Conservation (phyloP, 1,284 basidiomycete species). For the Hemileia vastatrix region DNA sequence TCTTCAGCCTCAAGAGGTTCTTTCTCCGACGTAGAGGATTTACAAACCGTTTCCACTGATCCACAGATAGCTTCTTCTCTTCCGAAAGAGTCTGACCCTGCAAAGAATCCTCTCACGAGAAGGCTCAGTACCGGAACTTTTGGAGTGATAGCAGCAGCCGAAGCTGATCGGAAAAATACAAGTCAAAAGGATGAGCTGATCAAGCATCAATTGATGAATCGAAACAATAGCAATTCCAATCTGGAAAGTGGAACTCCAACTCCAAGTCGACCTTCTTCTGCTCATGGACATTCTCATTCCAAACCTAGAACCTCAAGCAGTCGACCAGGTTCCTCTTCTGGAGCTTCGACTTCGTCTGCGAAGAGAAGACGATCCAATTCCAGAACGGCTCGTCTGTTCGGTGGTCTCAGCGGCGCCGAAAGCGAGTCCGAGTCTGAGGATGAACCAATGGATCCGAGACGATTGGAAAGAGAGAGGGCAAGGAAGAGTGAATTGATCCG, state of each 20-base stretch:
- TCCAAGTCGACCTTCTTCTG: neutral
- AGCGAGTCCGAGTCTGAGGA: conserved; percentile 8
- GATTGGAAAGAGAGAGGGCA: conserved; percentile 26
- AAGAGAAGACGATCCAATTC: neutral
- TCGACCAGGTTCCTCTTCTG: neutral
- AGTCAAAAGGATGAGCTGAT: no score
- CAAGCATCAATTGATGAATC: neutral
- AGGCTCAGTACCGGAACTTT: no score
- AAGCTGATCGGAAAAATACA: no score
- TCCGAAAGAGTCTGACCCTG: neutral
- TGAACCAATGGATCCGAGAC: neutral
- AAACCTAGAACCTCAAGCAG: neutral
- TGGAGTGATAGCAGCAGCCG: no score
- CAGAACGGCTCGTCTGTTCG: neutral
- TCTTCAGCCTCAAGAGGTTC: neutral
- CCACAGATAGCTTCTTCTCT: neutral
- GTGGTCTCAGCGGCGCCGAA: neutral
- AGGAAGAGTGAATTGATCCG: conserved; percentile 36
- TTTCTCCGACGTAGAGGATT: neutral
- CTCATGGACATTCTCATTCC: neutral
- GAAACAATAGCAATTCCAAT: neutral
- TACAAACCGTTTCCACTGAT: neutral
- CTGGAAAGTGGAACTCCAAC: neutral
- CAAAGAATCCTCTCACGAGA: neutral
- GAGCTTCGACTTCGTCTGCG: neutral